Evolutionary conservation across 129 eudicot genomes (phyloP), one percentile per base, ranked within the genome.

Genomic region (Centrapalus pauciflorus): DNA sequence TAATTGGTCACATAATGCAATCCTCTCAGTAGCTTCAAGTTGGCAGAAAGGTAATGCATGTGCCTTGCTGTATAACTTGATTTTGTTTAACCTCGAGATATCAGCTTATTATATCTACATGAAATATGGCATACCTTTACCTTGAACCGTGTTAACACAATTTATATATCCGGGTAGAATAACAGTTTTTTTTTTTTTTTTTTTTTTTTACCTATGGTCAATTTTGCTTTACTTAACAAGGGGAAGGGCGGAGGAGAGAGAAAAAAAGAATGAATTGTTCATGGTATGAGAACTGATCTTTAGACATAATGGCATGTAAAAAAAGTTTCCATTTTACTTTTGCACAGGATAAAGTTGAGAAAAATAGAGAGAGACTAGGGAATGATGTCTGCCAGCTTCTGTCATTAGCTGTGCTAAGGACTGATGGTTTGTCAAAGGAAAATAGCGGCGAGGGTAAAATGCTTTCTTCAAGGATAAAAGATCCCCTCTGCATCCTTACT

Each of bases 341-440:
- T 74, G 66, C 33, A 48, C 71, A 92, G 98, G 89, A 88, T 77
- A 83, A 77, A 66, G 34, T 83, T 40, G 88, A 77, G 51, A 76
- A 80, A 25, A 85, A 82, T 60, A 75, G 80, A 32, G 72, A 73
- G 79, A 88, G 57, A 52, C 69, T 88, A 40, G 64, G 70, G 70
- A 66, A 61, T 16, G 82, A 88, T 69, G 80, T 79, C 61, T 80
- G 83, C 58, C 72, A 77, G 37, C 81, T 88, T 67, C 27, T 72
- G 69, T 33, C 76, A 69, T 74, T 69, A 71, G 76, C 83, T 11
- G 32, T 27, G 59, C 66, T 66, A 56, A 81, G 82, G 61, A 62
- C 29, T 59, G 82, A 77, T 28, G 62, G 21, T 59, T 62, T 71
- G 0, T 30, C 66, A 26, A 33, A 51, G 46, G 69, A 40, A 76